Evolutionary conservation across 345 rosid species (phyloP).

Genomic region (Salix suchowensis): DNA sequence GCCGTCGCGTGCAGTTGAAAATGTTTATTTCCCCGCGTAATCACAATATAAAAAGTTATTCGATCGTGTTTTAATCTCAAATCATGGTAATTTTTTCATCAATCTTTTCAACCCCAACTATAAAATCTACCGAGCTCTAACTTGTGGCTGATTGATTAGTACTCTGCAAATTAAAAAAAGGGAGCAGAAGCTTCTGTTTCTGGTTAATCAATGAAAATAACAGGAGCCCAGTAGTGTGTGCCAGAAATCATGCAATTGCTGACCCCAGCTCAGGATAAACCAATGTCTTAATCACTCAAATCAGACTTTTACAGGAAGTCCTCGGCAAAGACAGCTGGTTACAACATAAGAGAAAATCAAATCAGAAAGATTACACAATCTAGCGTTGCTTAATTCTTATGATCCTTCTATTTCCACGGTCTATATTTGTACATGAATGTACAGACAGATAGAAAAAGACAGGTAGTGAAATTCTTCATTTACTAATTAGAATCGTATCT

Average conservation of each 20-base stretch:
- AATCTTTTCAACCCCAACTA: too few relatives aligned
- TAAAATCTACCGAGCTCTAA: slow-evolving; percentile 14
- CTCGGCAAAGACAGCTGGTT: slow-evolving; percentile 75
- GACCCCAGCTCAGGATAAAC: slow-evolving; percentile 33
- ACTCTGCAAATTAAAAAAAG: slow-evolving; percentile 15
- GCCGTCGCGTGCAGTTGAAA: too few relatives aligned
- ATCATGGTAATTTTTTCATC: too few relatives aligned
- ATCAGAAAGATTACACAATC: slow-evolving; percentile 45
- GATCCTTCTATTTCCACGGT: too few relatives aligned
- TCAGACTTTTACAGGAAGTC: slow-evolving; percentile 30
- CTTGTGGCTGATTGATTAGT: slow-evolving; percentile 26
- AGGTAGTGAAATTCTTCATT: slow-evolving; percentile 15
- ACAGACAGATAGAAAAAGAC: slow-evolving; percentile 1
- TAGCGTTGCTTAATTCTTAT: slow-evolving; percentile 11
- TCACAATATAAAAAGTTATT: too few relatives aligned
- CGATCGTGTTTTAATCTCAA: too few relatives aligned
- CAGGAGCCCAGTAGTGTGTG: slow-evolving; percentile 21
- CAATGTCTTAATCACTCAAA: slow-evolving; percentile 49
- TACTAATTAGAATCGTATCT: slow-evolving; percentile 36
- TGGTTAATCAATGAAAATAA: slow-evolving; percentile 32
- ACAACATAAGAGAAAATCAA: slow-evolving; percentile 50
- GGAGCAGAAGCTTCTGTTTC: slow-evolving; percentile 36
- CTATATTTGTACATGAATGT: too few relatives aligned
- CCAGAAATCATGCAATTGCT: slow-evolving; percentile 35
- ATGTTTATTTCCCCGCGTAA: too few relatives aligned